A percentile compares a stretch with the other conserved stretches of the same genome.
Conservation (phyloP, 345 rosid species). For the Citrus inodora region DNA sequence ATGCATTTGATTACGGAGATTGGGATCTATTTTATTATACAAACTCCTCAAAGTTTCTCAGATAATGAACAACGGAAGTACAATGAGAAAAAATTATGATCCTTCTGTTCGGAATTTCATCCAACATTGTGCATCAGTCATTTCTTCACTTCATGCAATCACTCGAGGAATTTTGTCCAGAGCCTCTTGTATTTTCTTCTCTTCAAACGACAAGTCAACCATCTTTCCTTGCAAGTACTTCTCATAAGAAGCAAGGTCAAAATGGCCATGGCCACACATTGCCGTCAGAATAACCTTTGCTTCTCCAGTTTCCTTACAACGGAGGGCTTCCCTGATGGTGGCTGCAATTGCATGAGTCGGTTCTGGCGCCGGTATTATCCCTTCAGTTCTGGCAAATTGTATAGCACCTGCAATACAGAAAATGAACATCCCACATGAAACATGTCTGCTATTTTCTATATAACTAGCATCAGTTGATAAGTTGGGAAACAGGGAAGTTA, state of each 20-base stretch:
- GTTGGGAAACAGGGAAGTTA: slow-evolving; percentile 13
- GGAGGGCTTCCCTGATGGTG: slow-evolving; percentile 81
- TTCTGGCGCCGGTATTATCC: slow-evolving; percentile 89
- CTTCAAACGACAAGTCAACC: slow-evolving; percentile 71
- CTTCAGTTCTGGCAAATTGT: slow-evolving; percentile 82
- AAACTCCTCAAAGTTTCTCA: not conserved
- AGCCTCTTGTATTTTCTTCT: slow-evolving; percentile 57
- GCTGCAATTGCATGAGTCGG: slow-evolving; percentile 97
- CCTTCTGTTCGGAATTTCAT: not conserved
- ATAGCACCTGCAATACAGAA: slow-evolving; percentile 61
- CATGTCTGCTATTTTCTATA: not conserved
- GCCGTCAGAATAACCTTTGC: slow-evolving; percentile 83
- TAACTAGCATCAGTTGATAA: not conserved
- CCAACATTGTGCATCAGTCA: not conserved
- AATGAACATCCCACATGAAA: not conserved
- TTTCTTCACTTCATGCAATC: slow-evolving; percentile 13
- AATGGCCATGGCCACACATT: slow-evolving; percentile 98
- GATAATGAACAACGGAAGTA: not conserved
- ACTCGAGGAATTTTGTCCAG: slow-evolving; percentile 65
- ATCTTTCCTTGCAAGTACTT: slow-evolving; percentile 69
- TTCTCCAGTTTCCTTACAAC: slow-evolving; percentile 76
- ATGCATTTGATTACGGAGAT: too few relatives aligned
- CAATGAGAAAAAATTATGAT: not conserved
- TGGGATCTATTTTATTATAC: too few relatives aligned
- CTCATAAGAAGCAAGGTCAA: slow-evolving; percentile 78